These are phyloP conservation scores for Russula emetica DNA, from an alignment of 768 basidiomycete species.

Conservation along the genomic window DNA sequence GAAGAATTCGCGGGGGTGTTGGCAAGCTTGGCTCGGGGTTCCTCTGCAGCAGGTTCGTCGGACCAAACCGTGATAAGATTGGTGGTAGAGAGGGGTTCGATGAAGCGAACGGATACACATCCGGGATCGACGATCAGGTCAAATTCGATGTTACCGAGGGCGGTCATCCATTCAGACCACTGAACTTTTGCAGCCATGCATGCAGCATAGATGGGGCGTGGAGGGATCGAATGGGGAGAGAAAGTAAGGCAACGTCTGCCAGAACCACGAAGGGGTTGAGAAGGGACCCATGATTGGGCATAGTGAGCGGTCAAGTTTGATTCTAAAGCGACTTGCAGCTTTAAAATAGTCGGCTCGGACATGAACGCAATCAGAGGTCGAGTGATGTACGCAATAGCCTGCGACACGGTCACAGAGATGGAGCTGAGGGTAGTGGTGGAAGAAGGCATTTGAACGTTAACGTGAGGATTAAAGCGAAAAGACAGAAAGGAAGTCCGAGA, in stretches of 20 bases:
- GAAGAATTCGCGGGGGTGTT: constrained; percentile 22
- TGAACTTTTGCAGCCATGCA: constrained; percentile 66
- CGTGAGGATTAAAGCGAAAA: constrained; percentile 14
- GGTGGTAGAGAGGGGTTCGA: constrained; percentile 38
- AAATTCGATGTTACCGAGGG: constrained; percentile 65
- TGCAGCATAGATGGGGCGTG: constrained; percentile 64
- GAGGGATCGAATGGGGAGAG: constrained; percentile 64
- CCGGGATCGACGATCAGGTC: constrained; percentile 82
- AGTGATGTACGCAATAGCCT: constrained; percentile 71
- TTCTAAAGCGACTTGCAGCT: constrained; percentile 68
- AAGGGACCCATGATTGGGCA: constrained; percentile 59
- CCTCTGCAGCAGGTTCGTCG: constrained; percentile 41
- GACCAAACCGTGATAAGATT: constrained; percentile 66
- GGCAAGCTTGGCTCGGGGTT: constrained; percentile 27
- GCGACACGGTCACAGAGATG: constrained; percentile 65
- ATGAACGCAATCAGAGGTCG: constrained; percentile 55
- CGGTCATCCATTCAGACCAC: constrained; percentile 77
- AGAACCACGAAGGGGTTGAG: constrained; percentile 62
- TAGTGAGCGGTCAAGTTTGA: constrained; percentile 68
- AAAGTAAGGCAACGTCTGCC: constrained; percentile 72
- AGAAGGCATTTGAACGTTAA: constrained; percentile 20
- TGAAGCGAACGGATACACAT: constrained; percentile 63
- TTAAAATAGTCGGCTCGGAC: constrained; percentile 57
- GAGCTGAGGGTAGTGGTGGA: constrained; percentile 37
- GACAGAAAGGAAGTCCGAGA: constrained; percentile 29